Percentiles rank a stretch among this genome's conserved stretches.
Conservation (phyloP, 345 rosid species). For the Anastatica hierochuntica region DNA sequence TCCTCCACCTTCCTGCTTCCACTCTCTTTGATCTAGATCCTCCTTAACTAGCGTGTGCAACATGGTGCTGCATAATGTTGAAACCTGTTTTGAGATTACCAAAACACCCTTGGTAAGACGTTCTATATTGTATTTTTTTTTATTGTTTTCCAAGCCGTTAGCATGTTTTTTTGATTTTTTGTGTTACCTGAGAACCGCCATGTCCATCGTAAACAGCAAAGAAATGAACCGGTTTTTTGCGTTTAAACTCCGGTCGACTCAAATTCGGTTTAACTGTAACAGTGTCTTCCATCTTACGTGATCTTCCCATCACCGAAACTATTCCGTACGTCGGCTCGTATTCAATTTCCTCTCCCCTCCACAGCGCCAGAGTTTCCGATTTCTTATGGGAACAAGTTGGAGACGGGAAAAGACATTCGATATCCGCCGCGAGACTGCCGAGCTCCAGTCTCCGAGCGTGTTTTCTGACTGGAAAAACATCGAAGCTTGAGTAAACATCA, state of each 20-base stretch:
- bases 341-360: neutral
- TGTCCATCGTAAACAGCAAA: slow-evolving; percentile 83
- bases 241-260: slow-evolving; percentile 38
- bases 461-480: slow-evolving; percentile 20
- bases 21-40: slow-evolving; percentile 8
- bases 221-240: slow-evolving; percentile 48
- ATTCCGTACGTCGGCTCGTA: slow-evolving; percentile 38
- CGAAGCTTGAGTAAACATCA: slow-evolving; percentile 8
- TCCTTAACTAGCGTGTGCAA: slow-evolving; percentile 30
- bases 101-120: neutral
- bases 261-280: slow-evolving; percentile 33
- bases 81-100: slow-evolving; percentile 23
- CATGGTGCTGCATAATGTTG: slow-evolving; percentile 22
- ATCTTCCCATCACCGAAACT: slow-evolving; percentile 48
- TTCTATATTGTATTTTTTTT: too few species aligned
- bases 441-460: slow-evolving; percentile 14
- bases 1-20: neutral
- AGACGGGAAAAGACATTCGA: neutral
- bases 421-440: slow-evolving; percentile 5
- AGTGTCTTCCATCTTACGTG: slow-evolving; percentile 59
- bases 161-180: too few species aligned
- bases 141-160: neutral
- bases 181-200: slow-evolving; percentile 64
- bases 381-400: neutral
- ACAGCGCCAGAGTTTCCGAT: neutral